Evolutionary conservation across 2,329 filamentous ascomycete species (phyloP).

Genomic region (Claviceps sp.): DNA sequence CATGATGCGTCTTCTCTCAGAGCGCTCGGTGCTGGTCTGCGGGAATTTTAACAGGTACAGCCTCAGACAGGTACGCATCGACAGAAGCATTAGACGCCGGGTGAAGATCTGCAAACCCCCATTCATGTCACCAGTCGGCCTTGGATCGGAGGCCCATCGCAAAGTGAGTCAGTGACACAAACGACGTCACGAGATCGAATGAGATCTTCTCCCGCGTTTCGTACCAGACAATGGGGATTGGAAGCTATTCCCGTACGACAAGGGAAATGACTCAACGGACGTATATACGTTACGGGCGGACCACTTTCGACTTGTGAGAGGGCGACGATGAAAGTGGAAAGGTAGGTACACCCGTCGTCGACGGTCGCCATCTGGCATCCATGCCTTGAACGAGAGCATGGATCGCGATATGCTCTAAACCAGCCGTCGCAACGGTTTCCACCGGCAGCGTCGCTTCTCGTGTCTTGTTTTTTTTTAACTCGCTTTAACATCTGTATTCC

Average conservation of each 20-base stretch:
- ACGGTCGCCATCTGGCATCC: too few species aligned
- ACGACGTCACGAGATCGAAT: not conserved
- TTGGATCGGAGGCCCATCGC: not conserved
- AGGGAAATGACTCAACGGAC: not conserved
- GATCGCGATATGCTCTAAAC: not conserved
- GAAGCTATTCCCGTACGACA: not conserved
- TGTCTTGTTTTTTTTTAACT: not conserved
- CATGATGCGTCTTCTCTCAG: not conserved
- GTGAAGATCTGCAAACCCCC: not conserved
- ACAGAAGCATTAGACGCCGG: not conserved
- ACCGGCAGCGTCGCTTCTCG: not conserved
- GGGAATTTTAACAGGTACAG: not conserved
- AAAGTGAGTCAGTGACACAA: not conserved
- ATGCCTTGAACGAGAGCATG: not conserved
- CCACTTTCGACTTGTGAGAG: not conserved
- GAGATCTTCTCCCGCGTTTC: not conserved
- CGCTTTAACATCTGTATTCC: not conserved
- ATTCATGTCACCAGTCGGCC: not conserved
- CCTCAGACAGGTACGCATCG: not conserved
- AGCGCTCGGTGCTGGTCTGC: not conserved
- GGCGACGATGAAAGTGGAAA: not conserved
- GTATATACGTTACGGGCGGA: not conserved
- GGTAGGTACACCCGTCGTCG: not conserved
- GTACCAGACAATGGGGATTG: not conserved
- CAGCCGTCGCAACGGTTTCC: not conserved